Base-by-base conservation (phyloP, 2,329 filamentous ascomycete genomes). In the Sphaerulina musiva region DNA sequence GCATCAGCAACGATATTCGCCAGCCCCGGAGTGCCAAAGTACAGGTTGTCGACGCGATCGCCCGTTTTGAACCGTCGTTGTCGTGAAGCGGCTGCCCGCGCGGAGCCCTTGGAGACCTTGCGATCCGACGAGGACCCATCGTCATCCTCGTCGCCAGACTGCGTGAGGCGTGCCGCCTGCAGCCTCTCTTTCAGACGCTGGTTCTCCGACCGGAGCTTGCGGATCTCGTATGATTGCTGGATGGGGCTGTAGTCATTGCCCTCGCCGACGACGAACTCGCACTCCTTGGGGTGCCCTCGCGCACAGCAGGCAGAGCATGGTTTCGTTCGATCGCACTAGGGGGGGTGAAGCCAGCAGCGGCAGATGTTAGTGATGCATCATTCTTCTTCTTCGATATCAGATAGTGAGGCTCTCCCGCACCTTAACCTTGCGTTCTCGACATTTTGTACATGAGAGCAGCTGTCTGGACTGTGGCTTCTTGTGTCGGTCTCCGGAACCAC, bases 1-100 rank as follows among this genome's bases (percentile, higher is more conserved):
- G 77, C 76, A 62, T 78, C 75, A 54, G 68, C 67, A 38, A 77
- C 68, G 29, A 78, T 71, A 56, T 69, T 77, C 10, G 73, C 74
- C 41, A 78, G 67, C 5, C 73, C 73, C n/a, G 76, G 75, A 42
- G 72, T 74, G 6, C 75, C 76, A 62, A 78, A 78, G 62, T 78
- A 78, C 4, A 76, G 68, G 52, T 73, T 76, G 53, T 76, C 73
- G 34, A 70, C 64, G 56, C 70, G 68, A 53, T 74, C 72, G 20
- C 67, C 67, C 23, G 69, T 66, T 48, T 61, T 63, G 51, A 76
- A 75, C 3, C 70, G 68, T 55, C 63, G 57, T 55, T 68, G 66
- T 43, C 61, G 59, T 48, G 63, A 59, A 26, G 59, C 58, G 17
- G 62, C 51, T 6, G 62, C 59, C 54, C 64, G 61, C 4, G 59